Base-by-base conservation (phyloP, 306 rosid species). In the Spatholobus suberectus region DNA sequence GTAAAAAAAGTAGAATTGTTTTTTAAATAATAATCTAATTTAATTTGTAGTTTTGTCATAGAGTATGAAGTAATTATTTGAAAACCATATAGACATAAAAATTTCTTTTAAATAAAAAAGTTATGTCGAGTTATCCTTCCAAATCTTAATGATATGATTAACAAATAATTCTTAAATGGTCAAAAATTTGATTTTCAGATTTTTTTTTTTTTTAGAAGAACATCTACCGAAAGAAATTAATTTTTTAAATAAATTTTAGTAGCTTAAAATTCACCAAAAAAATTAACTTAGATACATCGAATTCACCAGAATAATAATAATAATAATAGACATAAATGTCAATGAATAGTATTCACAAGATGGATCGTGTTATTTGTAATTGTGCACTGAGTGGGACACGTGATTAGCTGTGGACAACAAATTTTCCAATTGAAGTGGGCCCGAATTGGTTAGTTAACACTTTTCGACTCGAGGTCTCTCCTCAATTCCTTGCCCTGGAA, bases 361-460 rank as follows among this genome's bases (percentile, higher is more conserved):
- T 18, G 27, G 68, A 7, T 8, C 4, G 34, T 37, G 43, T 26
- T 63, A 15, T 51, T 17, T 55, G 70, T 27, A n/a, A 24, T 23
- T 84, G 21, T 65, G 38, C 38, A 65, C 2, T 24, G 76, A 65
- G 81, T 63, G 62, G 71, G 83, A 63, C 81, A 73, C 65, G 65
- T 11, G 79, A 73, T 84, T 84, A 73, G 84, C 81, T 79, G 84
- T 67, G 40, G 0, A 52, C 81, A 79, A 65, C 82, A 73, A 79
- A 73, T 68, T 63, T 78, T 14, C 6, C 65, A 65, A 57, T 52
- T 66, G 37, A 70, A 54, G 81, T 65, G 84, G 87, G 9, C 81
- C 87, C 52, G 20, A 43, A 29, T 27, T 73, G 52, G 83, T 63
- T 72, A 58, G 83, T 63, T 72, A 58, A 23, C 70, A 67, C 76